Percentiles rank a stretch among this genome's conserved stretches.
phyloP scores from a whole-genome alignment of 2,329 filamentous ascomycete genomes.

The Exutisphaerella laricina region DNA sequence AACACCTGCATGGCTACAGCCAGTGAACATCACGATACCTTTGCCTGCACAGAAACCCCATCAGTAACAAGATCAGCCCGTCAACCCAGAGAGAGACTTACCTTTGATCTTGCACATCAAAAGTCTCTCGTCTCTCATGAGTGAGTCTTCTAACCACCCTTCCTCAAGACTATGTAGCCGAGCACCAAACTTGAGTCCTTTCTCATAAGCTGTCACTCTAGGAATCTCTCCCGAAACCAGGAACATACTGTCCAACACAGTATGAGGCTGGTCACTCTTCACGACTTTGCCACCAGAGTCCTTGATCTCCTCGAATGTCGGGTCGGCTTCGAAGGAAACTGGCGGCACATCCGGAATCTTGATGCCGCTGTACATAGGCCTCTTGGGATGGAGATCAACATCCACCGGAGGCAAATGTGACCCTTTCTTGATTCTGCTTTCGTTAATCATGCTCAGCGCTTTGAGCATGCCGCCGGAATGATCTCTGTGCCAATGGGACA shows the following conservation, averaged over 20 bases:
- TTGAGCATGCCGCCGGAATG: conserved; percentile 28
- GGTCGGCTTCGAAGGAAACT: conserved; percentile 23
- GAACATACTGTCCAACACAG: conserved; percentile 21
- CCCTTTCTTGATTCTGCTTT: conserved; percentile 7
- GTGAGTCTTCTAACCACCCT: conserved; percentile 21
- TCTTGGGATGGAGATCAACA: conserved; percentile 26
- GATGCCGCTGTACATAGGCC: conserved; percentile 23
- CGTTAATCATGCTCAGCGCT: conserved; percentile 22
- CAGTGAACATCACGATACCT: conserved; percentile 28
- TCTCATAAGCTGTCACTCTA: conserved; percentile 23
- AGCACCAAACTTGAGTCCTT: conserved; percentile 23
- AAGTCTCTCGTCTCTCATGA: conserved; percentile 24
- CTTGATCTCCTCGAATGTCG: conserved; percentile 26
- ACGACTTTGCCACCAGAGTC: conserved; percentile 20
- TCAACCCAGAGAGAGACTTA: no score
- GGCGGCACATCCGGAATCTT: conserved; percentile 15
- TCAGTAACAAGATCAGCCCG: no score
- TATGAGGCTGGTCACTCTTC: conserved; percentile 22
- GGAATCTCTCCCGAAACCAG: conserved; percentile 28
- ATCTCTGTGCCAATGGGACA: conserved; percentile 28
- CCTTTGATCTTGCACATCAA: conserved; percentile 30
- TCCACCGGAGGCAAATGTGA: conserved; percentile 6
- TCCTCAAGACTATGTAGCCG: conserved; percentile 12
- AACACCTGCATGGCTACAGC: conserved; percentile 28
- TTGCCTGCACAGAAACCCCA: conserved; percentile 20